Percentiles rank a stretch among this genome's conserved stretches.
Evolutionary conservation across 2,329 filamentous ascomycete species (phyloP).

Genomic region (Cladorrhinum sp.): DNA sequence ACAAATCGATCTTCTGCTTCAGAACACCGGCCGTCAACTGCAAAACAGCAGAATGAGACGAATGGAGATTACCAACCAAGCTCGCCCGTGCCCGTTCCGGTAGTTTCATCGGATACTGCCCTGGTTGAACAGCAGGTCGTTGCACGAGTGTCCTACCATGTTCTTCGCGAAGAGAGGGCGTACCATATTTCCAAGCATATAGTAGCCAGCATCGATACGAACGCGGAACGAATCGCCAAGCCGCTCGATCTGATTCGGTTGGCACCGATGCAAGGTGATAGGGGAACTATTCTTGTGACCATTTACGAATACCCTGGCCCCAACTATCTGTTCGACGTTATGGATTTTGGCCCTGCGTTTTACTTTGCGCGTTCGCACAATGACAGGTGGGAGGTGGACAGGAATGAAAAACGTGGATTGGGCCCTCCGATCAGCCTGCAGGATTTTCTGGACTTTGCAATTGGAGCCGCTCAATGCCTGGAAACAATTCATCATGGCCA

Average conservation of each 20-base stretch:
- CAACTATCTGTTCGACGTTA: constrained; percentile 67
- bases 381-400: constrained; percentile 47
- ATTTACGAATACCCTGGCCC: constrained; percentile 77
- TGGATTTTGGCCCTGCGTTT: constrained; percentile 76
- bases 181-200: constrained; percentile 79
- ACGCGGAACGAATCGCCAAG: constrained; percentile 72
- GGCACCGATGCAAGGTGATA: constrained; percentile 64
- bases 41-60: constrained; percentile 38
- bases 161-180: constrained; percentile 79
- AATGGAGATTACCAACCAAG: constrained; percentile 39
- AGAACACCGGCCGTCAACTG: constrained; percentile 36
- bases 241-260: constrained; percentile 78
- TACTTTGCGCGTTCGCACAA: constrained; percentile 55
- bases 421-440: constrained; percentile 65
- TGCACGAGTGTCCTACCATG: constrained; percentile 78
- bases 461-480: constrained; percentile 80
- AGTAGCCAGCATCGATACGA: constrained; percentile 66
- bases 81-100: constrained; percentile 31
- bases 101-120: constrained; percentile 46
- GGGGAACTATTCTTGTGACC: constrained; percentile 68
- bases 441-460: constrained; percentile 84
- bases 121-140: constrained; percentile 66
- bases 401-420: constrained; percentile 45
- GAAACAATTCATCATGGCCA: constrained; percentile 90
- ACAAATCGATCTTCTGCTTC: constrained; percentile 42